These are phyloP conservation scores for Fonsecaea multimorphosa DNA, from an alignment of 2,329 filamentous ascomycete species.

Conservation along the genomic window DNA sequence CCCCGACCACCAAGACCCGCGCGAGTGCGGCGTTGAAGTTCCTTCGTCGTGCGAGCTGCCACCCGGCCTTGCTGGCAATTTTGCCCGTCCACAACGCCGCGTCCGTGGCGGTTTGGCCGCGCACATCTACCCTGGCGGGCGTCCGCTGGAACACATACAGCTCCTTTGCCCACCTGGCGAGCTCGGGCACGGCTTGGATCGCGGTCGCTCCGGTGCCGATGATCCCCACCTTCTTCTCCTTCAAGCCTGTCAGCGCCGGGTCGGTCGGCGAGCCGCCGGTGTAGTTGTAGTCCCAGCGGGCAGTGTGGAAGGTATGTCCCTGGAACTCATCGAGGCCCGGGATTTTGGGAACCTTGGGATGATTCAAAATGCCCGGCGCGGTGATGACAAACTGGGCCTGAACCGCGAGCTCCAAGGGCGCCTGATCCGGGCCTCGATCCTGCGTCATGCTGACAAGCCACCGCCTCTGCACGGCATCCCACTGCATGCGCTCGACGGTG, in stretches of 20 bases:
- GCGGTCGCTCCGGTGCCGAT: conserved; percentile 31
- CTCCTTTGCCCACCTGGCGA: background rate
- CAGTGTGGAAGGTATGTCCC: conserved; percentile 41
- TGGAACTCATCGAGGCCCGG: conserved; percentile 39
- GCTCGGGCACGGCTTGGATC: conserved; percentile 15
- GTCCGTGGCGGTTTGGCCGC: conserved; percentile 27
- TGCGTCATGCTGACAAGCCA: conserved; percentile 12
- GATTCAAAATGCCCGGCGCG: conserved; percentile 58
- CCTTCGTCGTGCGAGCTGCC: conserved; percentile 41
- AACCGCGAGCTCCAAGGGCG: conserved; percentile 37
- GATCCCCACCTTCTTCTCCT: conserved; percentile 28
- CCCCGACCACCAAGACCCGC: conserved; percentile 11
- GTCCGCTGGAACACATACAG: conserved; percentile 39
- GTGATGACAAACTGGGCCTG: conserved; percentile 49
- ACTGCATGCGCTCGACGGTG: conserved; percentile 4
- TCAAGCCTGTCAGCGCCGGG: conserved; percentile 46
- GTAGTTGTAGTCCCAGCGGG: conserved; percentile 47
- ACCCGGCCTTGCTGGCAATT: conserved; percentile 28
- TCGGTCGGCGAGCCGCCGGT: conserved; percentile 48
- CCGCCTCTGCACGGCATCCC: conserved; percentile 44
- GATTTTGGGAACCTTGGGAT: conserved; percentile 50
- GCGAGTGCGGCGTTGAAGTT: conserved; percentile 41
- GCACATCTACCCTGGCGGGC: conserved; percentile 49
- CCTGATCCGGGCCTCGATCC: conserved; percentile 44
- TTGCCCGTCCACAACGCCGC: conserved; percentile 8